phyloP scores from a whole-genome alignment of 768 basidiomycete genomes.

The Mycena chlorophos region DNA sequence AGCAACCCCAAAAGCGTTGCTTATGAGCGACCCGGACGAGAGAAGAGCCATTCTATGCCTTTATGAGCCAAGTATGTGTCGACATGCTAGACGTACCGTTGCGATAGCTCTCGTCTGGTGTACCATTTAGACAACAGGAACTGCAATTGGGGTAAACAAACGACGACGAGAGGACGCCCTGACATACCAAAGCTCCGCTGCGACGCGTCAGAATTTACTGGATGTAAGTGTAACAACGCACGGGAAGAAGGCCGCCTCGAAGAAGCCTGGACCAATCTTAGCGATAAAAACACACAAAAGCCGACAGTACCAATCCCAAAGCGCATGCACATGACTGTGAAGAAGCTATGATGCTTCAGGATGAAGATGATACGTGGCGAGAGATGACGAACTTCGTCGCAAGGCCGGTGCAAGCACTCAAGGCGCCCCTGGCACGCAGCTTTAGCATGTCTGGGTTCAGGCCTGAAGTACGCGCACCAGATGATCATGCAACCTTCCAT shows the following conservation, averaged over 20 bases:
- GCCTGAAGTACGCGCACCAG: no score
- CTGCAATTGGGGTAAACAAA: slow-evolving; percentile 8
- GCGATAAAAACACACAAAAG: slow-evolving; percentile 45
- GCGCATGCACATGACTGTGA: slow-evolving; percentile 63
- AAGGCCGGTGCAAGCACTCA: slow-evolving; percentile 32
- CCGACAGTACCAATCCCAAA: slow-evolving; percentile 62
- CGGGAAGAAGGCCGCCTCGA: slow-evolving; percentile 65
- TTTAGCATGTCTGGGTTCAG: not conserved
- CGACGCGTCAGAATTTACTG: slow-evolving; percentile 1
- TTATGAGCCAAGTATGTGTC: not conserved
- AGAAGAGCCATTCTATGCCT: slow-evolving; percentile 55
- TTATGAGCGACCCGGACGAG: slow-evolving; percentile 69
- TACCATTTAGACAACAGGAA: slow-evolving; percentile 73
- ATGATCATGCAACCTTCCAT: slow-evolving; percentile 50
- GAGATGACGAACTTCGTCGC: slow-evolving; percentile 36
- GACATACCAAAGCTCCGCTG: slow-evolving; percentile 13
- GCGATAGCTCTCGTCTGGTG: slow-evolving; percentile 66
- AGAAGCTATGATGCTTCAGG: slow-evolving; percentile 44
- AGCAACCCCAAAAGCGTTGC: slow-evolving; percentile 70
- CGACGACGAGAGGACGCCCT: not conserved
- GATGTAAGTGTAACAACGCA: slow-evolving; percentile 25
- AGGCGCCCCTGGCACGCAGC: no score
- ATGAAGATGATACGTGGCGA: not conserved
- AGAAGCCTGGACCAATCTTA: slow-evolving; percentile 11
- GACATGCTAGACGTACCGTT: slow-evolving; percentile 25